Conservation (phyloP, 2,329 filamentous ascomycete genomes). For the Claviceps africana region DNA sequence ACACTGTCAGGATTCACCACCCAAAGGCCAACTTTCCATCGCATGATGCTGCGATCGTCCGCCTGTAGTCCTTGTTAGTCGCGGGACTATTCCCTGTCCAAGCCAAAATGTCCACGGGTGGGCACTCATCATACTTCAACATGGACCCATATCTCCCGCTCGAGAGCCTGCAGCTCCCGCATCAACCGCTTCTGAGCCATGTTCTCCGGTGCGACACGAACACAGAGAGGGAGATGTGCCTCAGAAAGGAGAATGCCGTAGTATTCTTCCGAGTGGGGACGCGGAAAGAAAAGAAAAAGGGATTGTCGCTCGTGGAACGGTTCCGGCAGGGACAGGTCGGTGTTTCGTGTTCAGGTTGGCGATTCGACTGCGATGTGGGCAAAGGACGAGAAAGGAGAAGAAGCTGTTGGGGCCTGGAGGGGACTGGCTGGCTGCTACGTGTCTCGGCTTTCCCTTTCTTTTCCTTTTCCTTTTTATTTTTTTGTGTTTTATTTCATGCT, state of each 20-base stretch:
- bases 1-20: conserved; percentile 84
- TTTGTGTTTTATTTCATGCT: too few relatives aligned
- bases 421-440: not conserved
- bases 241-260: not conserved
- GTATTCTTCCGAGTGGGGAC: too few relatives aligned
- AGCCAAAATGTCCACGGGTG: too few relatives aligned
- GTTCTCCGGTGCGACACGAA: conserved; percentile 4
- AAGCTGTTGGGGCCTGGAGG: not conserved
- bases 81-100: too few relatives aligned
- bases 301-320: not conserved
- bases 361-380: not conserved
- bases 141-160: conserved; percentile 86
- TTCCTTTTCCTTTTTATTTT: not conserved
- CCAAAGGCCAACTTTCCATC: conserved; percentile 80
- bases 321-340: not conserved
- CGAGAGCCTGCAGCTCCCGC: conserved; percentile 70
- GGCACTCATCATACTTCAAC: conserved; percentile 53
- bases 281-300: not conserved
- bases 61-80: conserved; percentile 33
- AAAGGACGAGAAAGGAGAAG: too few relatives aligned
- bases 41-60: conserved; percentile 68
- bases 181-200: conserved; percentile 63
- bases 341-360: not conserved
- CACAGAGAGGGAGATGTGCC: not conserved
- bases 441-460: not conserved